These are phyloP conservation scores for Pseudopyrenochaeta lycopersici DNA, from an alignment of 2,329 filamentous ascomycete species.

Conservation along the genomic window DNA sequence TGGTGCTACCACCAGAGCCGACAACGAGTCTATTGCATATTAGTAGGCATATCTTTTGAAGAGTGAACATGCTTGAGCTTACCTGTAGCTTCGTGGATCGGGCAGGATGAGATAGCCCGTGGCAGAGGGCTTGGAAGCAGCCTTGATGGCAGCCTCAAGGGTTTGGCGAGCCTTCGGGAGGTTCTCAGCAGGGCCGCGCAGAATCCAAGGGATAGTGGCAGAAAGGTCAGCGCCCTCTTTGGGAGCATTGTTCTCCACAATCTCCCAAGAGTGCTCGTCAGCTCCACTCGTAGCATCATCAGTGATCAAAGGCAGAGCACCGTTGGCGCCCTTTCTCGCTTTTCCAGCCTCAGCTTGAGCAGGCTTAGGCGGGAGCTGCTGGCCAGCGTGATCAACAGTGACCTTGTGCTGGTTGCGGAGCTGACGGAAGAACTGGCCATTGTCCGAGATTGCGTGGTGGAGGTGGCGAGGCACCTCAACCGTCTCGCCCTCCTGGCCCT, in stretches of 20 bases:
- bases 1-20: conserved; percentile 86
- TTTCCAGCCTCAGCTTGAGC: conserved; percentile 57
- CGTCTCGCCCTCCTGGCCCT: conserved; percentile 88
- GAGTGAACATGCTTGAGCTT: neutral
- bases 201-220: conserved; percentile 83
- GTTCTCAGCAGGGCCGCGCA: conserved; percentile 80
- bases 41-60: conserved; percentile 2
- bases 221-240: conserved; percentile 61
- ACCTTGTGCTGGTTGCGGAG: conserved; percentile 87
- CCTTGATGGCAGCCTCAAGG: conserved; percentile 76
- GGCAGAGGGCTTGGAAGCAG: conserved; percentile 73
- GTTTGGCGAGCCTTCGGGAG: conserved; percentile 81
- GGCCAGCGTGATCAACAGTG: conserved; percentile 88
- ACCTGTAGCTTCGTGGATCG: conserved; percentile 82
- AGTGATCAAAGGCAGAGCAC: conserved; percentile 87
- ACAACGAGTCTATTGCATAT: conserved; percentile 73
- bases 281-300: conserved; percentile 70
- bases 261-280: conserved; percentile 82
- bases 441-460: conserved; percentile 86
- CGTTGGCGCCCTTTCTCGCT: conserved; percentile 63
- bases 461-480: conserved; percentile 82
- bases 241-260: conserved; percentile 70
- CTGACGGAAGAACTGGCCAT: conserved; percentile 91
- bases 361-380: conserved; percentile 77
- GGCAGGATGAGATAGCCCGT: conserved; percentile 90